Evolutionary conservation across 371 early-diverging fungal genomes (phyloP).

Genomic region (Lichtheimia ramosa): DNA sequence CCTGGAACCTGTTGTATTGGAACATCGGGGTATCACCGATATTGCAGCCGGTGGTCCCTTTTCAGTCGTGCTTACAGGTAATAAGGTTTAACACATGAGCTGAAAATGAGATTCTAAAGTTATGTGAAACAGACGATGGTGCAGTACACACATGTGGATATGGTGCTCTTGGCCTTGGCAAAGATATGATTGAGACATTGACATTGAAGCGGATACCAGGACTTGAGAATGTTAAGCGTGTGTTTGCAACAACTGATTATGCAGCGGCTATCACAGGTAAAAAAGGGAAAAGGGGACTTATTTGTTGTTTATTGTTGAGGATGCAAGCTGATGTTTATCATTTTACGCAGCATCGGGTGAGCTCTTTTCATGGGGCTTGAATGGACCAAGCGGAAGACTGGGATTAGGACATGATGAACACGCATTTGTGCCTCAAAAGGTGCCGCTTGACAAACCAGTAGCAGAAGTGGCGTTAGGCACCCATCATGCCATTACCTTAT

Average conservation of each 20-base stretch:
- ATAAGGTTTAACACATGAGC: not conserved
- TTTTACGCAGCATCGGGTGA: slow-evolving; percentile 39
- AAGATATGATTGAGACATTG: slow-evolving; percentile 46
- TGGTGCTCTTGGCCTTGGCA: slow-evolving; percentile 69
- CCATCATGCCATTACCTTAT: slow-evolving; percentile 47
- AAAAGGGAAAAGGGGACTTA: not conserved
- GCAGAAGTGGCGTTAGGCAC: slow-evolving; percentile 52
- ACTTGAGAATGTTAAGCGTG: slow-evolving; percentile 29
- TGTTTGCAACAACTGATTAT: slow-evolving; percentile 62
- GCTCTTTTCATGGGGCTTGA: slow-evolving; percentile 62
- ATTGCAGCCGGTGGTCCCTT: slow-evolving; percentile 80
- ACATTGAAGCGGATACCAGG: slow-evolving; percentile 35
- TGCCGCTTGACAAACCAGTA: slow-evolving; percentile 35
- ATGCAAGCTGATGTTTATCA: not conserved
- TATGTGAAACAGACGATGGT: slow-evolving; percentile 37
- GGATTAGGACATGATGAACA: slow-evolving; percentile 51
- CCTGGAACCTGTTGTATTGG: slow-evolving; percentile 54
- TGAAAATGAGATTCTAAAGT: not conserved
- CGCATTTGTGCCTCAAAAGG: slow-evolving; percentile 44
- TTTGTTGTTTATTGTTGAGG: not conserved
- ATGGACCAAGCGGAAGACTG: slow-evolving; percentile 53
- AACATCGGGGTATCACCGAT: slow-evolving; percentile 35
- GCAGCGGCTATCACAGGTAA: slow-evolving; percentile 62
- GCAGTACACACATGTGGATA: slow-evolving; percentile 72
- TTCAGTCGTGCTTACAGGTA: slow-evolving; percentile 60